Conservation (phyloP, 2,329 filamentous ascomycete species). For the Parastagonospora nodorum region DNA sequence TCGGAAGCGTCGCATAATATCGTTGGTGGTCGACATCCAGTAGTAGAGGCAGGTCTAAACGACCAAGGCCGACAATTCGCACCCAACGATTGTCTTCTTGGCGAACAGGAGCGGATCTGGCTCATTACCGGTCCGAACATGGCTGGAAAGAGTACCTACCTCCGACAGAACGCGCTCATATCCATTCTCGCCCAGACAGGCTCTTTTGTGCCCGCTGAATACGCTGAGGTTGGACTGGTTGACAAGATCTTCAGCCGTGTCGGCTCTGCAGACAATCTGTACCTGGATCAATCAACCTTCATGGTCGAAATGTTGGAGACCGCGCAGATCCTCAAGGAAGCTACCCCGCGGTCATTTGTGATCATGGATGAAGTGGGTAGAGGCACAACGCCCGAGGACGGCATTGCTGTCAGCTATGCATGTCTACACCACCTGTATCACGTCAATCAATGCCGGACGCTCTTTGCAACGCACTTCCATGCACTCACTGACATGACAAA, state of each 20-base stretch:
- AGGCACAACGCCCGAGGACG: conserved; percentile 92
- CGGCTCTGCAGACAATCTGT: conserved; percentile 94
- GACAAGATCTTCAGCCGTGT: conserved; percentile 89
- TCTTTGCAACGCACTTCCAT: conserved; percentile 98
- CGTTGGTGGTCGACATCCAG: conserved; percentile 86
- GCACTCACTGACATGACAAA: conserved; percentile 75
- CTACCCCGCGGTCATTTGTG: conserved; percentile 81
- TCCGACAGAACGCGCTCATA: conserved; percentile 94
- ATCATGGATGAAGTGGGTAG: conserved; percentile 99
- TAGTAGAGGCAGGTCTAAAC: conserved; percentile 81
- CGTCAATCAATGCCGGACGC: conserved; percentile 74
- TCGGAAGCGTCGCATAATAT: conserved; percentile 70
- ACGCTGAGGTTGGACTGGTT: conserved; percentile 86
- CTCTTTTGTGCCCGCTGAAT: conserved; percentile 86
- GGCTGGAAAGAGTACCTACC: conserved; percentile 95
- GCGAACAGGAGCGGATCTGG: conserved; percentile 73
- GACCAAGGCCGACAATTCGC: conserved; percentile 82
- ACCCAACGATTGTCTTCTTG: conserved; percentile 83
- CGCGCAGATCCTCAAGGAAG: conserved; percentile 82
- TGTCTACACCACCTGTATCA: conserved; percentile 82
- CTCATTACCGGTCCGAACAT: conserved; percentile 89
- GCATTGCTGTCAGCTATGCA: conserved; percentile 86
- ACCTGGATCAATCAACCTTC: conserved; percentile 92
- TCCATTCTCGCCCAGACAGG: conserved; percentile 92
- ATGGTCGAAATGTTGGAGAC: conserved; percentile 99